Evolutionary conservation across 192 early-diverging fungal genomes (phyloP), one percentile per base, ranked within the genome.

Genomic region (Tieghemiomyces parasiticus): DNA sequence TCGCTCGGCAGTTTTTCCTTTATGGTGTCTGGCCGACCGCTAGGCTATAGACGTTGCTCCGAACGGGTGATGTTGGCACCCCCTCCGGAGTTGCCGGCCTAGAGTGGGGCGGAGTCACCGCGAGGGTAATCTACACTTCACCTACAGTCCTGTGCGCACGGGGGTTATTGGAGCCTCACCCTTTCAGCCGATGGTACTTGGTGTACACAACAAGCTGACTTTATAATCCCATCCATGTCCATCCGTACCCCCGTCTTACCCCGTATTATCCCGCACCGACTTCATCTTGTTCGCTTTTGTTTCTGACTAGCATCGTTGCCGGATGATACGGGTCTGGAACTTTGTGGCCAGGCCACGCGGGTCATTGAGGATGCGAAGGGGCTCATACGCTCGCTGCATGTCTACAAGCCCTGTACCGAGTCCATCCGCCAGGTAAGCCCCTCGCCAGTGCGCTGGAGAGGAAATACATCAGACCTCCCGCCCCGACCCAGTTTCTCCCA

Each of bases 381-480:
- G 29, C 65, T 82, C 31, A 67, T 89, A 53, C 68, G 83, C 20
- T 54, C 70, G 14, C 68, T 91, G 29, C 35, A 73, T 51, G 61
- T 52, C 12, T 91, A 91, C 70, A 63, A 67, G 26, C 79, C 81
- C 31, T 84, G 81, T 68, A 79, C 80, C 51, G 85, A 89, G 16
- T 71, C 76, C 56, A 91, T 91, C 65, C 78, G 88, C 32, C 66
- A 75, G 69, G 81, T 79, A 74, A 42, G 29, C 34, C 25, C 31
- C 38, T 44, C 16, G 9, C 38, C 38, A 44, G n/a, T n/a, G n/a
- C n/a, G n/a, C n/a, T n/a, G n/a, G n/a, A n/a, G n/a, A n/a, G n/a
- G n/a, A n/a, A n/a, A n/a, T n/a, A n/a, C n/a, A n/a, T n/a, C n/a
- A n/a, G n/a, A n/a, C n/a, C n/a, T n/a, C n/a, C n/a, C n/a, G n/a